A percentile compares a stretch with the other conserved stretches of the same genome.
phyloP scores from a whole-genome alignment of 148 eudicot species.

The Nyssa sinensis region DNA sequence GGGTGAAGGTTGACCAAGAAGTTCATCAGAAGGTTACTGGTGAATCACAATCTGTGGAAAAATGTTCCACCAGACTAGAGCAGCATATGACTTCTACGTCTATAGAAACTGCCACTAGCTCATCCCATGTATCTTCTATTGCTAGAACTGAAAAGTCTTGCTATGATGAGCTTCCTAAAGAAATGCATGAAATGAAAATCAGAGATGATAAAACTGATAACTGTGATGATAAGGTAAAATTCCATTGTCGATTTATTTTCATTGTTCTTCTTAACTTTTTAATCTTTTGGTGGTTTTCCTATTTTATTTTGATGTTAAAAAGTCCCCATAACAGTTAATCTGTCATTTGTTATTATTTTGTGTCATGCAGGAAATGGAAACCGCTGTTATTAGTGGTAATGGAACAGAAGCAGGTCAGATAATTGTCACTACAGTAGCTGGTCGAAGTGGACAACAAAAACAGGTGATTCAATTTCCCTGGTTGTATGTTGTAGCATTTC shows the following conservation, averaged over 20 bases:
- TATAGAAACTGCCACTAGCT: slow-evolving; percentile 38
- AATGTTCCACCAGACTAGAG: slow-evolving; percentile 32
- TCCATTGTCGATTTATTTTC: background rate
- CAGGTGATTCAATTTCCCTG: slow-evolving; percentile 41
- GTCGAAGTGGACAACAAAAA: slow-evolving; percentile 70
- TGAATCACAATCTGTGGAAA: slow-evolving; percentile 35
- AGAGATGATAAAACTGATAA: slow-evolving; percentile 47
- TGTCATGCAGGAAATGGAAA: slow-evolving; percentile 57
- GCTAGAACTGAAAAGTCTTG: slow-evolving; percentile 35
- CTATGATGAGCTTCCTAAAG: slow-evolving; percentile 58
- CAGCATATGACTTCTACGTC: slow-evolving; percentile 34
- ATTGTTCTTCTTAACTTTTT: background rate
- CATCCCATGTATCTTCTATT: slow-evolving; percentile 35
- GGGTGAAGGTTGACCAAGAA: slow-evolving; percentile 54
- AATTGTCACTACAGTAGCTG: slow-evolving; percentile 65
- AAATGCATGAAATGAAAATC: slow-evolving; percentile 72
- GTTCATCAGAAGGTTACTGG: slow-evolving; percentile 23
- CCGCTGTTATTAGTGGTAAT: slow-evolving; percentile 61
- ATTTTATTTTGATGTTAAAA: background rate
- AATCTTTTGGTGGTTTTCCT: background rate
- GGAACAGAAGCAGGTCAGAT: slow-evolving; percentile 91
- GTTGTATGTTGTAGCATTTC: background rate
- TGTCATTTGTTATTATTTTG: background rate
- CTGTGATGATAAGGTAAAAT: slow-evolving; percentile 40
- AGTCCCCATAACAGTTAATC: background rate